Evolutionary conservation across 2,329 filamentous ascomycete genomes (phyloP).

Genomic region (Penicillium olsonii): DNA sequence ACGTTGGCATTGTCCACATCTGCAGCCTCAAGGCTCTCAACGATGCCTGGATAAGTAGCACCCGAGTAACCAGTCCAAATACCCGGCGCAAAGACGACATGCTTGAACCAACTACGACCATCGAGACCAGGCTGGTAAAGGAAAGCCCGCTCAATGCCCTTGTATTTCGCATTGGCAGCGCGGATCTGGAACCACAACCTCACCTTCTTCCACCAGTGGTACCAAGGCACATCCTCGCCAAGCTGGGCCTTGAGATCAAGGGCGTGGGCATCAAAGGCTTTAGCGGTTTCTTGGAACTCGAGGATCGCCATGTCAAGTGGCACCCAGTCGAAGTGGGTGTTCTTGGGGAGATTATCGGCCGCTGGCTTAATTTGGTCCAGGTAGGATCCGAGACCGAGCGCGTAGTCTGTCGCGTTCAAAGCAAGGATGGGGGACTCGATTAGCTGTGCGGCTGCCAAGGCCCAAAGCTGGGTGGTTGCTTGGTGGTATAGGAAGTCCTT

Average conservation of each 20-base stretch:
- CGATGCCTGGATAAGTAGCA: slow-evolving; percentile 65
- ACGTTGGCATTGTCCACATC: slow-evolving; percentile 54
- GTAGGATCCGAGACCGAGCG: slow-evolving; percentile 54
- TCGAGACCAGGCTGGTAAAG: slow-evolving; percentile 76
- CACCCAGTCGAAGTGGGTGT: slow-evolving; percentile 42
- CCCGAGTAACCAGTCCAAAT: slow-evolving; percentile 90
- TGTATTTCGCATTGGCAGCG: slow-evolving; percentile 76
- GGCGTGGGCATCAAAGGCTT: slow-evolving; percentile 55
- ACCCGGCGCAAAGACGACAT: slow-evolving; percentile 89
- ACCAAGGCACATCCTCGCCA: slow-evolving; percentile 68
- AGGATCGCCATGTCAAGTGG: slow-evolving; percentile 52
- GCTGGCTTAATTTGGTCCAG: slow-evolving; percentile 35
- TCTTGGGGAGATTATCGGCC: slow-evolving; percentile 26
- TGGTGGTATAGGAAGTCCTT: slow-evolving; percentile 60
- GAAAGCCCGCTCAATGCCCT: slow-evolving; percentile 78
- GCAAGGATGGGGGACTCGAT: slow-evolving; percentile 63
- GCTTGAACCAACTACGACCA: slow-evolving; percentile 85
- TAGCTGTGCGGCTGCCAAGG: slow-evolving; percentile 62
- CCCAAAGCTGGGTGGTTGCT: slow-evolving; percentile 66
- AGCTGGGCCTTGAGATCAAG: slow-evolving; percentile 51
- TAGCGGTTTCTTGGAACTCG: slow-evolving; percentile 51
- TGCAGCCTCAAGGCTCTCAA: slow-evolving; percentile 60
- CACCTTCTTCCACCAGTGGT: slow-evolving; percentile 70
- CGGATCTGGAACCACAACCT: slow-evolving; percentile 65
- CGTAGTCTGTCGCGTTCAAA: slow-evolving; percentile 67